Evolutionary conservation across 306 rosid genomes (phyloP).

Genomic region (Malus fusca): DNA sequence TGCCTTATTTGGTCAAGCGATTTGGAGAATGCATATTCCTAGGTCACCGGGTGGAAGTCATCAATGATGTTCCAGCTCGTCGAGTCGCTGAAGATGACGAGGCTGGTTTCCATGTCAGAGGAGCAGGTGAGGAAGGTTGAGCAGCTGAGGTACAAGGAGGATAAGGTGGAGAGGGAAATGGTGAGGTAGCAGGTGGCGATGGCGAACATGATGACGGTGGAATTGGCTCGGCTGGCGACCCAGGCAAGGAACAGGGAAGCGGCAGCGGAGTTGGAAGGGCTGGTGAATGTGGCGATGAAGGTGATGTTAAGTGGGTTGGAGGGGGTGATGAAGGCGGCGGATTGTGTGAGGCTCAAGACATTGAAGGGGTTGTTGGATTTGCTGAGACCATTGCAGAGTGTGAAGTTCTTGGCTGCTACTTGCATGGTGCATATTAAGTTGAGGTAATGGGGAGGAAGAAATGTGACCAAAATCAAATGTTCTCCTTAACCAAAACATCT

Average conservation of each 20-base stretch:
- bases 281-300: constrained; percentile 36
- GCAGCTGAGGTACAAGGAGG: constrained; percentile 29
- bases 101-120: constrained; percentile 10
- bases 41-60: constrained; percentile 47
- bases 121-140: constrained; percentile 18
- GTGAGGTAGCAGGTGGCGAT: constrained; percentile 44
- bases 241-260: background rate
- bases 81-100: background rate
- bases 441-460: constrained; percentile 31
- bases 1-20: constrained; percentile 35
- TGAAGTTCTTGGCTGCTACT: constrained; percentile 45
- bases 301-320: constrained; percentile 43
- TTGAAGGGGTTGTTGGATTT: constrained; percentile 52
- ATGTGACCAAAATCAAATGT: background rate
- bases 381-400: constrained; percentile 57
- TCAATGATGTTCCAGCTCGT: constrained; percentile 29
- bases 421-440: constrained; percentile 37
- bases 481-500: background rate
- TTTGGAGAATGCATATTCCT: constrained; percentile 23
- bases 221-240: constrained; percentile 18
- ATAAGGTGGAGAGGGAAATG: constrained; percentile 34
- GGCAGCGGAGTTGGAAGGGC: constrained; percentile 4
- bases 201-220: constrained; percentile 49
- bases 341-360: constrained; percentile 64
- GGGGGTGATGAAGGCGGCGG: constrained; percentile 59